Base-by-base conservation (phyloP, 2,329 filamentous ascomycete genomes). In the Pseudogymnoascus pannorum region DNA sequence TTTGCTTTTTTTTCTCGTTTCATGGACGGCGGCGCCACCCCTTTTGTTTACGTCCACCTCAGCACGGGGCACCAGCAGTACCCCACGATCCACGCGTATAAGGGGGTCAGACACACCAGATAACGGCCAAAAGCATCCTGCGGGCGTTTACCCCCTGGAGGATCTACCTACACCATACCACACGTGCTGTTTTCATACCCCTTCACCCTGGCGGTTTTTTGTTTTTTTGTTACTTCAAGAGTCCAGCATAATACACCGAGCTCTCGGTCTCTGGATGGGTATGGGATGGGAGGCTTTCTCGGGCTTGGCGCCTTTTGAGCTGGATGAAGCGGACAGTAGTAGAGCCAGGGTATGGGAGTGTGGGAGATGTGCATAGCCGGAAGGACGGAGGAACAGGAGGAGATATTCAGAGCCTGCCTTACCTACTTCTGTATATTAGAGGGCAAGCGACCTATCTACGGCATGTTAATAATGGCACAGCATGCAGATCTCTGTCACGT, bases 371-470 rank as follows among this genome's bases (percentile, higher is more conserved):
- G 48, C 48, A 54, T 54, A 54, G 48, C 48, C 26, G 48, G 12
- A 9, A 54, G 6, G 8, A 20, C 48, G 26, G 48, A 31, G 24
- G 48, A 14, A 54, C 3, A 54, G n/a, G n/a, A 20, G 24, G 48
- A 26, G 26, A 54, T 54, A 18, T 31, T 14, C 33, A 11, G 5
- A n/a, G 12, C 12, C 33, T 36, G 11, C 48, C 48, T 31, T 54
- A 18, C 48, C 38, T 42, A 42, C 38, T 36, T 31, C 48, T 54
- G 48, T 54, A 54, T 54, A 54, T 54, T 54, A 54, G 26, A 31
- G 48, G 48, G 48, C 48, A 20, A 18, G 9, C 24, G n/a, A 54
- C 48, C 48, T 31, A 20, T 9, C n/a, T 54, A 18, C 24, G 24
- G 24, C 48, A 31, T 54, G 48, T 54, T 8, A 6, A 31, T 16